Base-by-base conservation (phyloP, 2,329 filamentous ascomycete species). In the Graphiopsis chlorocephala region DNA sequence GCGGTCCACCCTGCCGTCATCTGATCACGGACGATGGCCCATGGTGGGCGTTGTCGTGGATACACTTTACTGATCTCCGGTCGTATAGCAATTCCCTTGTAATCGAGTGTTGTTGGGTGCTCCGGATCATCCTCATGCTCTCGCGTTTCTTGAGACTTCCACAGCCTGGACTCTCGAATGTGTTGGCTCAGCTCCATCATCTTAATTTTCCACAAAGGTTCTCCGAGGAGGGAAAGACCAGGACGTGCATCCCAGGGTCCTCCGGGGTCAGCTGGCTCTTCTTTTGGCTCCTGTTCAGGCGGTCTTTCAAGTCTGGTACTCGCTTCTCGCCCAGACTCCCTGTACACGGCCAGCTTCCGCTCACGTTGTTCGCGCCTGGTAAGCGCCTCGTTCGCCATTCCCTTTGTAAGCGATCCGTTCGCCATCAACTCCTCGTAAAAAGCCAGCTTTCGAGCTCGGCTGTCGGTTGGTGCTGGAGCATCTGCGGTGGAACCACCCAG, bases 401-500 rank as follows among this genome's bases (percentile, higher is more conserved):
- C n/a, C n/a, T n/a, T n/a, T n/a, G n/a, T n/a, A n/a, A n/a, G n/a
- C n/a, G n/a, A n/a, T n/a, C n/a, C 17, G 17, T 31, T 23, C 17
- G 31, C 10, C 52, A 56, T 56, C 31, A 56, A 14, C 29, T 56
- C 52, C 52, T 56, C 52, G 52, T 56, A 56, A n/a, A 56, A 35
- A 35, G 52, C 52, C 31, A 56, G 20, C 31, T 35, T 31, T 10
- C 31, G 52, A 8, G 52, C 31, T 7, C n/a, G n/a, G 26, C 15
- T 55, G 50, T 33, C 50, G n/a, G 12, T 29, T n/a, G 12, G 12
- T 31, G 28, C 2, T 15, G 17, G 26, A 15, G 52, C 26, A 20
- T 55, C 52, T 6, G 17, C 10, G 12, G 25, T 15, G 26, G 48
- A 8, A 4, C 11, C 26, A 12, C 6, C 11, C 25, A 25, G 25